A percentile compares a stretch with the other conserved stretches of the same genome.
Conservation (phyloP, 2,329 filamentous ascomycete species). For the Cordyceps fumosorosea region DNA sequence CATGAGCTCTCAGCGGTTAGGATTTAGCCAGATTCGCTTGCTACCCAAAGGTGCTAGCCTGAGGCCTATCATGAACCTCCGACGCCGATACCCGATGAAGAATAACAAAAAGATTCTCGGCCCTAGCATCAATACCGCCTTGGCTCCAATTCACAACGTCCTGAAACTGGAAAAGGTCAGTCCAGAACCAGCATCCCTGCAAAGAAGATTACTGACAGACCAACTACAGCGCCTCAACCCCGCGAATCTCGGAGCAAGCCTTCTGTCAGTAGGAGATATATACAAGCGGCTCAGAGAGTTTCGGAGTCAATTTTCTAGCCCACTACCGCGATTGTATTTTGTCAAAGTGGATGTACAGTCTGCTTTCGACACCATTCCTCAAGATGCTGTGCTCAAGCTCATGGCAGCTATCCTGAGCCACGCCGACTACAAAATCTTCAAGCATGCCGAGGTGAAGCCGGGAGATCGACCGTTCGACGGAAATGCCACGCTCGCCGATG, state of each 20-base stretch:
- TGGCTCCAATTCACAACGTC: constrained; percentile 68
- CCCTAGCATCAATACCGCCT: constrained; percentile 39
- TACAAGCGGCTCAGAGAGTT: constrained; percentile 67
- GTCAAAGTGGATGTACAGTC: constrained; percentile 87
- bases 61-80: constrained; percentile 82
- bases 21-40: constrained; percentile 72
- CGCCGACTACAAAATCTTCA: constrained; percentile 61
- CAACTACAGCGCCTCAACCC: constrained; percentile 39
- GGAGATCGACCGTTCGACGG: constrained; percentile 22
- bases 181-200: neutral
- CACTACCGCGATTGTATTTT: constrained; percentile 60
- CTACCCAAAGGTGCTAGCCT: constrained; percentile 73
- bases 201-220: constrained; percentile 14
- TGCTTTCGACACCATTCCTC: constrained; percentile 94
- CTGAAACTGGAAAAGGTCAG: constrained; percentile 71
- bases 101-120: constrained; percentile 57
- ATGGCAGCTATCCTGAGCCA: constrained; percentile 52
- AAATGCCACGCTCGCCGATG: constrained; percentile 15
- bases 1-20: constrained; percentile 58
- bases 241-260: constrained; percentile 62
- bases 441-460: constrained; percentile 65
- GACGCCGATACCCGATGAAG: constrained; percentile 50
- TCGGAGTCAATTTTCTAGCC: constrained; percentile 41
- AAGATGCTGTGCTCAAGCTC: constrained; percentile 62
- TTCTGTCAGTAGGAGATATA: constrained; percentile 78